These are phyloP conservation scores for Ophiostoma ulmi DNA, from an alignment of 2,329 filamentous ascomycete species.

Conservation along the genomic window DNA sequence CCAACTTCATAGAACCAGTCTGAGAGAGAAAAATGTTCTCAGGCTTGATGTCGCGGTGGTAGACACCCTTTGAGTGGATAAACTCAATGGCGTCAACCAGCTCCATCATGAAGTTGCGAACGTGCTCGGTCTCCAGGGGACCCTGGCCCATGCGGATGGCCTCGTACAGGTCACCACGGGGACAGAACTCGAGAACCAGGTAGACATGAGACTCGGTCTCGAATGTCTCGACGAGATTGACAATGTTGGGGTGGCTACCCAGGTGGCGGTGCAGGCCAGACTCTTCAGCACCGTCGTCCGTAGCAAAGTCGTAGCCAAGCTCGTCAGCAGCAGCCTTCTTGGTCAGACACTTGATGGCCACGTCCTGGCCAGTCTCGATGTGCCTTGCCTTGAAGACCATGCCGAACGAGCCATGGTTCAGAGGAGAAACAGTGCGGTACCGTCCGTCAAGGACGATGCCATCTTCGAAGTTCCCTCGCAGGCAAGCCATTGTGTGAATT, in stretches of 20 bases:
- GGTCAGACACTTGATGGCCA: constrained; percentile 94
- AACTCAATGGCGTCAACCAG: constrained; percentile 83
- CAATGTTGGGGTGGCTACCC: constrained; percentile 79
- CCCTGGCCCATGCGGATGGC: constrained; percentile 86
- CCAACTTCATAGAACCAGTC: constrained; percentile 86
- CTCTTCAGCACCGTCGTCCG: constrained; percentile 81
- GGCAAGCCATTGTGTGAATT: constrained; percentile 63
- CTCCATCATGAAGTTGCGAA: constrained; percentile 95
- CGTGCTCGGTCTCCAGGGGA: constrained; percentile 90
- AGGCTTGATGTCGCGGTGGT: constrained; percentile 97
- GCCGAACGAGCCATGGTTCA: constrained; percentile 98
- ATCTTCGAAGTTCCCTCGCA: constrained; percentile 73
- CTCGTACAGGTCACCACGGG: constrained; percentile 93
- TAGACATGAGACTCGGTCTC: constrained; percentile 88
- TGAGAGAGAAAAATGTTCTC: constrained; percentile 96
- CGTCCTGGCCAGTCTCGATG: constrained; percentile 65
- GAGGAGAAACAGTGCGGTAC: constrained; percentile 83
- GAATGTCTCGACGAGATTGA: constrained; percentile 86
- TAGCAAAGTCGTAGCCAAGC: constrained; percentile 58
- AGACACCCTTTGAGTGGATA: constrained; percentile 86
- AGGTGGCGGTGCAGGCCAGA: constrained; percentile 74
- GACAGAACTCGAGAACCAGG: constrained; percentile 90
- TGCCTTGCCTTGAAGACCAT: constrained; percentile 96
- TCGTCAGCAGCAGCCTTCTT: constrained; percentile 65
- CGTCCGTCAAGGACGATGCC: constrained; percentile 81